Percentiles rank a stretch among this genome's conserved stretches.
Evolutionary conservation across 306 rosid genomes (phyloP).

Genomic region (Trifolium dubium): DNA sequence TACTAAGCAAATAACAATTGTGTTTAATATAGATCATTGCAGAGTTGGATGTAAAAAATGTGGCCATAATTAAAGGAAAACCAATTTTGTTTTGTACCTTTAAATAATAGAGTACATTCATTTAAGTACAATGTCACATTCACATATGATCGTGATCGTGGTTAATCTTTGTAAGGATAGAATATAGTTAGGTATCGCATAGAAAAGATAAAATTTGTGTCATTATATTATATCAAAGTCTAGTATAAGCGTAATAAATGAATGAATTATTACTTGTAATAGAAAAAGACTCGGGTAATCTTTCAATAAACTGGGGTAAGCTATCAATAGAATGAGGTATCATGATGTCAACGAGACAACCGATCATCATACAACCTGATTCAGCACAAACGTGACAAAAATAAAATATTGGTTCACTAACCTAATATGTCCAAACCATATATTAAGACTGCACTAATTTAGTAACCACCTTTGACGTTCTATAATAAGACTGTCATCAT

Average conservation of each 20-base stretch:
- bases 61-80: conserved; percentile 12
- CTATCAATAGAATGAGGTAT: conserved; percentile 11
- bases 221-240: neutral
- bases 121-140: conserved; percentile 53
- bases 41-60: neutral
- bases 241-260: conserved; percentile 30
- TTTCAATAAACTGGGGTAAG: conserved; percentile 46
- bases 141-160: conserved; percentile 24
- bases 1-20: conserved; percentile 5
- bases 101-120: conserved; percentile 60
- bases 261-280: conserved; percentile 58
- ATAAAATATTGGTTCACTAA: neutral
- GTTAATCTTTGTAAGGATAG: conserved; percentile 50
- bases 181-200: conserved; percentile 9
- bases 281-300: conserved; percentile 47
- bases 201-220: conserved; percentile 14
- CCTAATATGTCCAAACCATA: conserved; percentile 4
- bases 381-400: conserved; percentile 3
- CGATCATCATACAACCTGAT: conserved; percentile 59
- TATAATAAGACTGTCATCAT: conserved; percentile 47
- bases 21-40: neutral
- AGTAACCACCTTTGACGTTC: conserved; percentile 62
- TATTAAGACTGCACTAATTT: conserved; percentile 20
- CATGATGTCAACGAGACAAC: conserved; percentile 4
- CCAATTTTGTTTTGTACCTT: conserved; percentile 47